phyloP scores from a whole-genome alignment of 805 yeast genomes.

The Saccharomyces mikatae region DNA sequence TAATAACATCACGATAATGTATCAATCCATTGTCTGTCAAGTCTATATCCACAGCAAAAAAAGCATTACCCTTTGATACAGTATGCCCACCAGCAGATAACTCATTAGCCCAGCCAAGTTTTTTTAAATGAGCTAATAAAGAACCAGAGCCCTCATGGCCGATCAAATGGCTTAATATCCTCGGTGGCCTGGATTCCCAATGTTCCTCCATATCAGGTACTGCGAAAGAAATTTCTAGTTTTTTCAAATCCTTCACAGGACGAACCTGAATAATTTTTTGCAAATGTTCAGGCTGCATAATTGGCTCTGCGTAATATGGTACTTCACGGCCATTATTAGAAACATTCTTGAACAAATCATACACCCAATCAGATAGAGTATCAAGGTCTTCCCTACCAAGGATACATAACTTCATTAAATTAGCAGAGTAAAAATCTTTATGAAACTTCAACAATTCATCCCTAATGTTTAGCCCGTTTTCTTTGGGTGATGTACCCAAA shows the following conservation, averaged over 20 bases:
- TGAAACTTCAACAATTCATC: slow-evolving; percentile 74
- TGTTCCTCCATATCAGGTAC: slow-evolving; percentile 67
- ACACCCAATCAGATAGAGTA: slow-evolving; percentile 63
- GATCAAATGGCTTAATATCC: slow-evolving; percentile 67
- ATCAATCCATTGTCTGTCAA: slow-evolving; percentile 65
- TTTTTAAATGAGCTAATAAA: slow-evolving; percentile 58
- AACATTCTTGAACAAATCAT: slow-evolving; percentile 54
- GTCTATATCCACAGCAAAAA: slow-evolving; percentile 64
- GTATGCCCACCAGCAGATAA: slow-evolving; percentile 66
- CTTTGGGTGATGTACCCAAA: slow-evolving; percentile 55
- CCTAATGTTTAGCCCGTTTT: slow-evolving; percentile 63
- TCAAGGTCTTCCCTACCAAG: slow-evolving; percentile 76
- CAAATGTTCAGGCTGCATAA: slow-evolving; percentile 44
- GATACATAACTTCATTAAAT: slow-evolving; percentile 79
- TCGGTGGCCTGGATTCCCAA: slow-evolving; percentile 64
- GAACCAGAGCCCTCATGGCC: slow-evolving; percentile 95
- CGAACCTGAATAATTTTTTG: slow-evolving; percentile 53
- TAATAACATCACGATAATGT: slow-evolving; percentile 53
- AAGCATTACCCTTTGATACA: slow-evolving; percentile 57
- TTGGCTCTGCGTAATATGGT: slow-evolving; percentile 36
- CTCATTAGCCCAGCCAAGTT: slow-evolving; percentile 69
- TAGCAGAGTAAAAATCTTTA: slow-evolving; percentile 65
- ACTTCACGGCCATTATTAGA: slow-evolving; percentile 37
- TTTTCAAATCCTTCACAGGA: slow-evolving; percentile 76
- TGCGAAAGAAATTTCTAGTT: slow-evolving; percentile 57